A percentile compares a stretch with the other conserved stretches of the same genome.
Evolutionary conservation across 116 monocot species (phyloP).

Genomic region (Thalassia testudinum): DNA sequence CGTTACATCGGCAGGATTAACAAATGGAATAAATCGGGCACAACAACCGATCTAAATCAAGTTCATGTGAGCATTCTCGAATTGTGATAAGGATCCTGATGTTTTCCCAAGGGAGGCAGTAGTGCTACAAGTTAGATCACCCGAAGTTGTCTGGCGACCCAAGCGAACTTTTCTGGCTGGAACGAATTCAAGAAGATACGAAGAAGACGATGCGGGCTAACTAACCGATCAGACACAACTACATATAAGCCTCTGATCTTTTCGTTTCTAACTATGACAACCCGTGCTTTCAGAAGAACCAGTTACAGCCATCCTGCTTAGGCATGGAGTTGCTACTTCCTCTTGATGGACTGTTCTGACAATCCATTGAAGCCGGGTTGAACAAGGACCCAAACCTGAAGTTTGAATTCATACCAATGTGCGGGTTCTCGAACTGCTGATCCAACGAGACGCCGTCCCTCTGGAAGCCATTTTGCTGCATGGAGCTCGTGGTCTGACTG

Average conservation of each 20-base stretch:
- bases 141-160: too few species aligned
- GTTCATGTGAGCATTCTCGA: too few species aligned
- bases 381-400: conserved; percentile 23
- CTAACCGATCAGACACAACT: not conserved
- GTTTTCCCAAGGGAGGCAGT: too few species aligned
- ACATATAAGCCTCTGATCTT: not conserved
- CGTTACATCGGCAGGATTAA: too few species aligned
- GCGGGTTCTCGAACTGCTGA: conserved; percentile 10
- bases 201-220: too few species aligned
- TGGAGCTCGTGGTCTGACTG: conserved; percentile 1
- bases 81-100: too few species aligned
- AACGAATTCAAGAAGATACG: too few species aligned
- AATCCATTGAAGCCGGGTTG: conserved; percentile 15
- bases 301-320: conserved; percentile 17
- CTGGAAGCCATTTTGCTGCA: conserved; percentile 15
- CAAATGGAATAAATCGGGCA: too few species aligned
- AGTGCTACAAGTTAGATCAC: too few species aligned
- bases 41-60: too few species aligned
- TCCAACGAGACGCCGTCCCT: conserved; percentile 8
- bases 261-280: not conserved
- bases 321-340: conserved; percentile 4
- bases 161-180: too few species aligned
- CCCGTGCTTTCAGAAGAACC: conserved; percentile 19
- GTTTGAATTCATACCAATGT: conserved; percentile 4
- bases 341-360: conserved; percentile 1